Percentiles rank a stretch among this genome's conserved stretches.
Conservation (phyloP, 768 basidiomycete genomes). For the Cystobasidium onofrii region DNA sequence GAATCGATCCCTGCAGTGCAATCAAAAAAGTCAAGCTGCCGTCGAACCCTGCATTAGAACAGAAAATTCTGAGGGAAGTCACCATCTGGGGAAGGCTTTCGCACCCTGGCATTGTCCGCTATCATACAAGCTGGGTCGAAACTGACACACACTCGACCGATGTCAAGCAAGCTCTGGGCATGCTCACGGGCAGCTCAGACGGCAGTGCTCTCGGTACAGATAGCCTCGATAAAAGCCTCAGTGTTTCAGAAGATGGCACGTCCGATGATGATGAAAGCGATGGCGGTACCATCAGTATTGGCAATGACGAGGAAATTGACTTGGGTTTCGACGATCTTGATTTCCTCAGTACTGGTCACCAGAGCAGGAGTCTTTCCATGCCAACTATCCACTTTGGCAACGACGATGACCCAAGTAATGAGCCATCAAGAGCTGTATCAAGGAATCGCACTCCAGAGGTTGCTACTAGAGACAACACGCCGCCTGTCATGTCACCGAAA, state of each 20-base stretch:
- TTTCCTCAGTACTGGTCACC: constrained; percentile 38
- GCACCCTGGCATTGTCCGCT: constrained; percentile 32
- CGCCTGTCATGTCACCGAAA: constrained; percentile 17
- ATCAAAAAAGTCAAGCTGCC: constrained; percentile 42
- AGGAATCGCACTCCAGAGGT: constrained; percentile 3
- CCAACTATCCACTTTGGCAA: constrained; percentile 42
- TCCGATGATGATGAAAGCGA: constrained; percentile 7
- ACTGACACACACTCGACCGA: constrained; percentile 33
- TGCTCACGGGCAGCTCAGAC: constrained; percentile 25
- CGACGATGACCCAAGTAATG: constrained; percentile 30
- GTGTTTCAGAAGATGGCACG: background rate
- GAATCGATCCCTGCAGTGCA: constrained; percentile 30
- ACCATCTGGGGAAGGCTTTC: constrained; percentile 37
- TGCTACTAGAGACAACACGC: background rate
- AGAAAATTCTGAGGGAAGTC: constrained; percentile 41
- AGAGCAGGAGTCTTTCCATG: constrained; percentile 37
- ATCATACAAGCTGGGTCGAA: constrained; percentile 40
- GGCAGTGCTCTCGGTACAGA: background rate
- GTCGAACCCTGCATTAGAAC: constrained; percentile 36
- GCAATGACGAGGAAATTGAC: constrained; percentile 35
- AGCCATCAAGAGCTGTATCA: constrained; percentile 33
- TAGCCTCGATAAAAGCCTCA: constrained; percentile 16
- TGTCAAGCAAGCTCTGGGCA: constrained; percentile 21
- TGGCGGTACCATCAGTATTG: constrained; percentile 8
- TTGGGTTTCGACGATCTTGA: constrained; percentile 41